phyloP scores from a whole-genome alignment of 352 stramenopile species.

The Globisporangium spinosum region DNA sequence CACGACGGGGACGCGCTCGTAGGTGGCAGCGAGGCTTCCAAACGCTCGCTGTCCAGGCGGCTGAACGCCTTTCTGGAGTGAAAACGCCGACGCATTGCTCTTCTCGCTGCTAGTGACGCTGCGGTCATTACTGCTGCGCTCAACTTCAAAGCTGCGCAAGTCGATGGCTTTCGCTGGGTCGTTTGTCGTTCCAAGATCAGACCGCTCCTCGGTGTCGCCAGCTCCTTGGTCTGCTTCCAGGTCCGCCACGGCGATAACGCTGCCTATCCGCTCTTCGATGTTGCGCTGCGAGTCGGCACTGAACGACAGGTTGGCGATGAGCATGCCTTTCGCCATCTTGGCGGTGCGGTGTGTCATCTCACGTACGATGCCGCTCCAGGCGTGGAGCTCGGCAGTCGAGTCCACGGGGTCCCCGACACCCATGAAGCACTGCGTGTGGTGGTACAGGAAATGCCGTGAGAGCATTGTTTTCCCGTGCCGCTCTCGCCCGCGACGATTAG shows the following conservation, averaged over 20 bases:
- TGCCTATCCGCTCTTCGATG: slow-evolving; percentile 2
- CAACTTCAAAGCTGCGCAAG: not conserved
- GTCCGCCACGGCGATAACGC: not conserved
- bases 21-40: slow-evolving; percentile 18
- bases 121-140: not conserved
- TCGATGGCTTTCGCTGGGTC: not conserved
- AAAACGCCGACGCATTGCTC: not conserved
- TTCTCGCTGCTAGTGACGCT: not conserved
- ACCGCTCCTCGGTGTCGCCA: not conserved
- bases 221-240: not conserved
- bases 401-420: slow-evolving; percentile 55
- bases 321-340: slow-evolving; percentile 21
- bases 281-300: not conserved
- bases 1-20: slow-evolving; percentile 44
- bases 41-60: not conserved
- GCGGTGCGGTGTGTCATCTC: slow-evolving; percentile 34
- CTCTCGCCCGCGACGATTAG: slow-evolving; percentile 58
- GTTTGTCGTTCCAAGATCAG: no score
- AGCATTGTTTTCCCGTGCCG: slow-evolving; percentile 68
- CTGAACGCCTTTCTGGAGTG: not conserved
- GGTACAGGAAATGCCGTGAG: slow-evolving; percentile 47
- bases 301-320: slow-evolving; percentile 3
- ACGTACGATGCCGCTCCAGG: slow-evolving; percentile 47
- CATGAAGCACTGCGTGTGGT: slow-evolving; percentile 51
- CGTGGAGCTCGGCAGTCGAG: slow-evolving; percentile 51